Evolutionary conservation across 768 basidiomycete species (phyloP), one percentile per base, ranked within the genome.

Genomic region (Pleurotus platypus): DNA sequence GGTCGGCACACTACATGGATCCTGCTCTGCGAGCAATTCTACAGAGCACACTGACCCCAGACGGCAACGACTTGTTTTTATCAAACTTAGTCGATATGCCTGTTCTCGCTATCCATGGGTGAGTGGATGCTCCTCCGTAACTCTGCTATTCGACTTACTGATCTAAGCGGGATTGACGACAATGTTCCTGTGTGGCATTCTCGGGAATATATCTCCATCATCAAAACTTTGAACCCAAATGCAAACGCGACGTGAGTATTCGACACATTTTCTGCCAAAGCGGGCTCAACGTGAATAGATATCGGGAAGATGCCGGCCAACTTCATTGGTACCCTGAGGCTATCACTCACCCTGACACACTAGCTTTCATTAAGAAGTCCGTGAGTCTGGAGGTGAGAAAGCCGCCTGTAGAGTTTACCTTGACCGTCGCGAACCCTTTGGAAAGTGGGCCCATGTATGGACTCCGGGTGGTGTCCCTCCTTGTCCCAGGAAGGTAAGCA

Each of bases 121-220:
- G 63, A 61, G 78, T 61, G 18, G 20, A 63, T n/a, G 47, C 24
- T 11, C n/a, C 48, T 49, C 48, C 13, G 8, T 18, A 18, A 18
- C 18, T 35, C 30, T 35, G 30, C 30, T 11, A 35, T 35, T 11
- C 20, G n/a, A 38, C 15, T 38, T 16, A 9, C 8, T 13, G 26
- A 8, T 50, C 20, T 37, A 61, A 90, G 90, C 16, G 89, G 88
- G 2, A 75, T 75, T 38, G 94, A 97, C 65, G 83, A 86, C 39
- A 95, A 97, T 59, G 94, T 97, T 3, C 92, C 94, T 1, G 81
- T 85, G 0, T 91, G 92, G 84, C 93, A 96, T 62, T 83, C 85
- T 2, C 80, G 94, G 18, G 85, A 87, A 66, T 73, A 81, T 9
- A 75, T 89, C 2, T 75, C 78, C 22, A 70, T 84, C 15, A 60